Base-by-base conservation (phyloP, 495 filamentous ascomycete species). In the Lindgomyces ingoldianus region DNA sequence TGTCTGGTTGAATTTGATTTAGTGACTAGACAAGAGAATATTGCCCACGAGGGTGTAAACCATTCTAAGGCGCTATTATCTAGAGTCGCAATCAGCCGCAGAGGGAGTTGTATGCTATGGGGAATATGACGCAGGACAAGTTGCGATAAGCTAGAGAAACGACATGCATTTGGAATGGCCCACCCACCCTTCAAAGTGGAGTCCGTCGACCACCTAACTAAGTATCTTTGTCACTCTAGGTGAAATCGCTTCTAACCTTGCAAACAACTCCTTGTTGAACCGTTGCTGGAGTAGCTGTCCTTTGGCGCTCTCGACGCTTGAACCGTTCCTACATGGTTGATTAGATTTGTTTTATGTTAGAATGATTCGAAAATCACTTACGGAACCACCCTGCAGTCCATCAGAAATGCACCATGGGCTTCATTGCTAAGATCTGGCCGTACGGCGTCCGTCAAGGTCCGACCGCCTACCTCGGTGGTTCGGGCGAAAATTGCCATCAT, bases 361-460 rank as follows among this genome's bases (percentile, higher is more conserved):
- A 14, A 52, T 9, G 22, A 27, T 18, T 29, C 10, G 4, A 24
- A 25, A 11, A 50, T 50, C 26, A 46, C 55, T 27, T 58, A 48
- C 41, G 39, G 6, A 11, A n/a, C n/a, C 10, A 61, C 48, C 29
- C 26, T 57, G 59, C 63, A 67, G 41, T 74, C 71, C 24, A 47
- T 62, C 25, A 75, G 2, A 41, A 72, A 75, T 36, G 69, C 57
- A 2, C 74, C 74, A 58, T 74, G 72, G 27, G 63, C 71, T 11
- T 57, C 42, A 2, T 47, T 27, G 60, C 76, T 71, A 18, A 65
- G 41, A 0, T 74, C 76, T 10, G 72, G 71, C 3, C 67, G 33
- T 0, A 65, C 74, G 1, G 69, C 76, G 62, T 78, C 68, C 27
- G 77, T 65, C 19, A 80, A 52, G 11, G 76, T 78, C 9, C 76